phyloP scores from a whole-genome alignment of 2,329 filamentous ascomycete species.

The Hypoxylon sp. region DNA sequence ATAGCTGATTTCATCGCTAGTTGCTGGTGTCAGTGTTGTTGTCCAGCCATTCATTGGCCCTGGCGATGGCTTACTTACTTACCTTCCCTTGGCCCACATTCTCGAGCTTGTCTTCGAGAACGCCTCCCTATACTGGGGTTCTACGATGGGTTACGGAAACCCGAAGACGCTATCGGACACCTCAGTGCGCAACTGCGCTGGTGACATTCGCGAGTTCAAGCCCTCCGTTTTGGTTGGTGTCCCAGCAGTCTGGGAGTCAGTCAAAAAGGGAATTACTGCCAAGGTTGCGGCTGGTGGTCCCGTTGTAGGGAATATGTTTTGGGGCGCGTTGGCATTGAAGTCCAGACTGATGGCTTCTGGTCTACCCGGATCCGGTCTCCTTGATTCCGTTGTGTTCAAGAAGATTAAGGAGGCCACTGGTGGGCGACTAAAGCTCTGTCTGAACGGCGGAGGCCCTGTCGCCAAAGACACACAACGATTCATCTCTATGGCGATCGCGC shows the following conservation, averaged over 20 bases:
- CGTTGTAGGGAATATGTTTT: constrained; percentile 78
- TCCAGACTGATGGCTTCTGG: constrained; percentile 59
- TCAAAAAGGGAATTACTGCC: constrained; percentile 86
- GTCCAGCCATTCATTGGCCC: constrained; percentile 80
- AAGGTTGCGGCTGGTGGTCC: constrained; percentile 76
- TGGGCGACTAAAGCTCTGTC: constrained; percentile 78
- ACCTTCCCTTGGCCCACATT: constrained; percentile 87
- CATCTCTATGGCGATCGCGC: constrained; percentile 86
- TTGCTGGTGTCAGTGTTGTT: constrained; percentile 80
- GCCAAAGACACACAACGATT: constrained; percentile 87
- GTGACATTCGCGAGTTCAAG: constrained; percentile 86
- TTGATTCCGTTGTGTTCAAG: constrained; percentile 86
- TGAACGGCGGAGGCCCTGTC: constrained; percentile 88
- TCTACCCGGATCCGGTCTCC: constrained; percentile 70
- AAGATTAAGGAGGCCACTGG: constrained; percentile 92
- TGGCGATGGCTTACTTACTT: constrained; percentile 81
- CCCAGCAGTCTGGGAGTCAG: constrained; percentile 87
- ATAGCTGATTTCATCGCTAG: constrained; percentile 49
- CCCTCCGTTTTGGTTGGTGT: constrained; percentile 87
- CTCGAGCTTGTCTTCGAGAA: constrained; percentile 93
- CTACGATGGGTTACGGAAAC: constrained; percentile 89
- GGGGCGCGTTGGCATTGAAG: constrained; percentile 65
- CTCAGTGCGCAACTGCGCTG: constrained; percentile 85
- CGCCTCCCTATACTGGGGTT: constrained; percentile 82
- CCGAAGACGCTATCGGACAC: constrained; percentile 84